Evolutionary conservation across 2,329 filamentous ascomycete species (phyloP).

Genomic region (Hypoxylon sp.): DNA sequence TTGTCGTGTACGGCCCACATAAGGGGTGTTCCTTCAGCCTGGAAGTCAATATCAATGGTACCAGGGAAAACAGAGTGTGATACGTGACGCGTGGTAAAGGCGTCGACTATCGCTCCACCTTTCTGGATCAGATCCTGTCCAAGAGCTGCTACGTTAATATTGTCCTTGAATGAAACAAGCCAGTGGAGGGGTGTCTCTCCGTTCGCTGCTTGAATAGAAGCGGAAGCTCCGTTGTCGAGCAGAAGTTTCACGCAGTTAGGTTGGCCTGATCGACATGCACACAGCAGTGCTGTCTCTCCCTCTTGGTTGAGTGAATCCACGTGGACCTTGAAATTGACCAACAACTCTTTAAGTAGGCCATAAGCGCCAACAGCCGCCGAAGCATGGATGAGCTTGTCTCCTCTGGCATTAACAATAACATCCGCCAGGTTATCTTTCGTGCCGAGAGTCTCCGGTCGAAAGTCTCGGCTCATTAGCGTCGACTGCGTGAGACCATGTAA

Average conservation of each 20-base stretch:
- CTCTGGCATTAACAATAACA: not conserved
- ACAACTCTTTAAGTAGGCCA: conserved; percentile 2
- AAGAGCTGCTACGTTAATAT: not conserved
- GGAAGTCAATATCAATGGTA: conserved; percentile 3
- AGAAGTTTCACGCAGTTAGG: not conserved
- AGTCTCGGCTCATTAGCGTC: not conserved
- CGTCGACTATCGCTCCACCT: conserved; percentile 6
- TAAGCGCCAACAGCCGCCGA: conserved; percentile 1
- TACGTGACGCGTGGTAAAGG: conserved; percentile 7
- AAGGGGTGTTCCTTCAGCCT: conserved; percentile 4
- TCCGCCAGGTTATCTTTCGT: not conserved
- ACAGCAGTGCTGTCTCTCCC: conserved; percentile 1
- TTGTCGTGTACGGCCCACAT: conserved; percentile 9
- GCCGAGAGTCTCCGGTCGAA: not conserved
- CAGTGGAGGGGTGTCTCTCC: conserved; percentile 7
- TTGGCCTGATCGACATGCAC: conserved; percentile 6
- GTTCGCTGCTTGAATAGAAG: conserved; percentile 3
- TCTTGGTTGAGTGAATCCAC: conserved; percentile 1
- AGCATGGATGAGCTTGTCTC: conserved; percentile 7
- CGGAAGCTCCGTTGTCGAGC: conserved; percentile 7
- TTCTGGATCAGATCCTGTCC: not conserved
- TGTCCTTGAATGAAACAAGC: conserved; percentile 8
- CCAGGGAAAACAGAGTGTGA: not conserved
- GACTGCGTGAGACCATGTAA: conserved; percentile 1
- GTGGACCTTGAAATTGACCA: not conserved